A percentile compares a stretch with the other conserved stretches of the same genome.
Conservation (phyloP, 2,329 filamentous ascomycete genomes). For the Huntiella decipiens region DNA sequence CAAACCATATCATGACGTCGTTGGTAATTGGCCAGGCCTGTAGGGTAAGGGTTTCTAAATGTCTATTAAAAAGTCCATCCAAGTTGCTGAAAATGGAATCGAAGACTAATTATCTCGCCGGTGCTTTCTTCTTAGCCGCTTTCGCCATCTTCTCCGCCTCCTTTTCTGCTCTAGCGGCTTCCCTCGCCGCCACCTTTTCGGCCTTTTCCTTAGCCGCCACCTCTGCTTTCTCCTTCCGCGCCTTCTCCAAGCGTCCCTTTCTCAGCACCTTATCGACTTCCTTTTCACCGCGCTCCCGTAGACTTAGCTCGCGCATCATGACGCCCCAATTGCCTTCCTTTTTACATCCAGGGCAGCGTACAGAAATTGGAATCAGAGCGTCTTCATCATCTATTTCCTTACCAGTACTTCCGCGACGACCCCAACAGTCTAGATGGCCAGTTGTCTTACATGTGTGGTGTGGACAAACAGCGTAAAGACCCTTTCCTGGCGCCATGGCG, state of each 20-base stretch:
- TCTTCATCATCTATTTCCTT: conserved; percentile 17
- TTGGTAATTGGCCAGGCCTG: too few species aligned
- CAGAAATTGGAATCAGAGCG: conserved; percentile 45
- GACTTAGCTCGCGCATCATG: conserved; percentile 64
- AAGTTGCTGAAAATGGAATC: too few species aligned
- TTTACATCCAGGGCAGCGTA: conserved; percentile 53
- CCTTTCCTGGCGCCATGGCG: conserved; percentile 25
- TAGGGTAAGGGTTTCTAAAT: too few species aligned
- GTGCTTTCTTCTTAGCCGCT: too few species aligned
- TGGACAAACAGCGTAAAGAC: conserved; percentile 38
- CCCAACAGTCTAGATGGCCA: conserved; percentile 42
- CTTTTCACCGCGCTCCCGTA: conserved; percentile 51
- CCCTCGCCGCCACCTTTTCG: not conserved
- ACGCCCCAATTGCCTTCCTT: conserved; percentile 48
- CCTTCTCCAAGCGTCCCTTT: conserved; percentile 20
- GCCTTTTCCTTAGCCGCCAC: not conserved
- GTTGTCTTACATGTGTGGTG: conserved; percentile 34
- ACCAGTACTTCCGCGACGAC: conserved; percentile 27
- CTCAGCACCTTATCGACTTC: conserved; percentile 53
- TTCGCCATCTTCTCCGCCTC: not conserved
- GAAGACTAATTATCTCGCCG: too few species aligned
- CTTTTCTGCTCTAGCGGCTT: not conserved
- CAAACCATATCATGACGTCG: too few species aligned
- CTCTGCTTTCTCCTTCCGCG: not conserved
- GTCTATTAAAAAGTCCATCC: too few species aligned